These are phyloP conservation scores for Candida pseudoglaebosa DNA, from an alignment of 805 yeast species.

Conservation along the genomic window DNA sequence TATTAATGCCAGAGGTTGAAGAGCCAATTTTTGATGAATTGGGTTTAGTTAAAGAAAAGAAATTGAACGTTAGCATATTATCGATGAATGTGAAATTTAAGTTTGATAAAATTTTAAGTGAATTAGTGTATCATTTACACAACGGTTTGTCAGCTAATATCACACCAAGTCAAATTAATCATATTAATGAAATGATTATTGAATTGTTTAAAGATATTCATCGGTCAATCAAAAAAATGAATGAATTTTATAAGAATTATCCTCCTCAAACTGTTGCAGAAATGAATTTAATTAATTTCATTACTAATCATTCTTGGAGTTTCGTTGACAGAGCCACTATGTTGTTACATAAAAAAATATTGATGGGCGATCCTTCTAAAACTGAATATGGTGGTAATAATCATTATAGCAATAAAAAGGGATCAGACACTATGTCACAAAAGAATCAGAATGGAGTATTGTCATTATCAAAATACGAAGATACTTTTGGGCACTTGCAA, in stretches of 20 bases:
- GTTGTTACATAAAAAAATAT: conserved; percentile 40
- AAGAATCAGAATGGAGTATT: conserved; percentile 21
- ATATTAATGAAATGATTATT: conserved; percentile 45
- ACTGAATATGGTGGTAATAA: conserved; percentile 3
- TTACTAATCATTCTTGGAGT: conserved; percentile 45
- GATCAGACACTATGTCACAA: conserved; percentile 6
- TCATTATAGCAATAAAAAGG: conserved; percentile 6
- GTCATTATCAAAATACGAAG: conserved; percentile 34
- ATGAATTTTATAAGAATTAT: conserved; percentile 26
- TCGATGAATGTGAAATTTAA: conserved; percentile 52
- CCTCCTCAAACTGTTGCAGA: conserved; percentile 38
- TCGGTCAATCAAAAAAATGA: conserved; percentile 41
- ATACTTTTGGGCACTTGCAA: conserved; percentile 34
- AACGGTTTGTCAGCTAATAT: conserved; percentile 44
- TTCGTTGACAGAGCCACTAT: conserved; percentile 53
- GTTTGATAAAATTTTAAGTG: conserved; percentile 50
- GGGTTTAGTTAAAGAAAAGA: conserved; percentile 28
- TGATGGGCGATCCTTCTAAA: conserved; percentile 26
- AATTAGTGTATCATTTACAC: conserved; percentile 47
- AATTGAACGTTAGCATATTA: conserved; percentile 42
- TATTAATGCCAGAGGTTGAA: conserved; percentile 49
- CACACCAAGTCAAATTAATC: conserved; percentile 39
- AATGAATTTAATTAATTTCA: conserved; percentile 44
- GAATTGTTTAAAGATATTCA: conserved; percentile 49
- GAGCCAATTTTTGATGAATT: conserved; percentile 29